Evolutionary conservation across 2,329 filamentous ascomycete genomes (phyloP), one percentile per base, ranked within the genome.

Genomic region (Cercospora janseana): DNA sequence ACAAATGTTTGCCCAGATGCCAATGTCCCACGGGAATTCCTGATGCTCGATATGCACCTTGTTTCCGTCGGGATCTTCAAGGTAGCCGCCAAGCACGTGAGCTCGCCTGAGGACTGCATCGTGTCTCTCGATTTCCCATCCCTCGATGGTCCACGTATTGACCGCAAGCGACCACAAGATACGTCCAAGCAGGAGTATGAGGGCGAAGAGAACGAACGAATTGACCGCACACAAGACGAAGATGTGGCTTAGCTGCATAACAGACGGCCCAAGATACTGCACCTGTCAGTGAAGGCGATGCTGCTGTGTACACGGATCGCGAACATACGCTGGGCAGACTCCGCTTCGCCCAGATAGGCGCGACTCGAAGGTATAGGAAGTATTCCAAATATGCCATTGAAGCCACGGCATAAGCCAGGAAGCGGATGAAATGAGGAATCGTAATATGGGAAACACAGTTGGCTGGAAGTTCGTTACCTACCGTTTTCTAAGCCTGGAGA

Each of bases 381-480:
- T 73, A 75, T 46, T 76, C 72, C 4, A 92, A 76, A 47, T 83
- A 83, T 2, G 64, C 52, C 59, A 88, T 81, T 2, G 85, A 75
- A 10, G 78, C 52, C 62, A 86, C 85, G 20, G 86, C 77, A 66
- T 82, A 91, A 56, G 82, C 66, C 34, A 93, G 75, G 71, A 93
- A 92, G 60, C 88, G 86, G 38, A 90, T 57, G 69, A 93, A 93
- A 71, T 92, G 85, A 6, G 88, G 88, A 62, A 90, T 87, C 1
- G 86, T 91, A 53, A 83, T 84, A 68, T 90, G 80, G 9, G 86
- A 90, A 46, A 93, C 86, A 72, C 88, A 94, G 70, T 91, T 92
- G 54, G 64, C 65, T 69, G 48, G 51, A 56, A 53, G 34, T 44
- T 23, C 46, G 61, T 67, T 64, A 67, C 64, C 56, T 66, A 66